Evolutionary conservation across 495 filamentous ascomycete species (phyloP).

Genomic region (Aspergillus kassunensis): DNA sequence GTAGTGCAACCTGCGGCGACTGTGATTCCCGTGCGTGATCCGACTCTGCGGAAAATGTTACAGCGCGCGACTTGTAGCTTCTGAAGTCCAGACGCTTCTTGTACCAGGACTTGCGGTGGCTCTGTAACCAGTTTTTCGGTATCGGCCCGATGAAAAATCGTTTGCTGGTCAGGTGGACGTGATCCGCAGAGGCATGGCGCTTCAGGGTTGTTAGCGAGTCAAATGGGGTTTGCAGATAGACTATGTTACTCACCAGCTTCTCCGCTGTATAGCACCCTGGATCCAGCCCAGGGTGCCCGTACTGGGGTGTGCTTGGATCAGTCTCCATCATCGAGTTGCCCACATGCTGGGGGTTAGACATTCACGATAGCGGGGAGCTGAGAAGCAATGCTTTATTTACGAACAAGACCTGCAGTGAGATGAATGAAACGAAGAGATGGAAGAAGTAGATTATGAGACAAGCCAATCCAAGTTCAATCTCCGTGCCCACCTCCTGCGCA

Average conservation of each 20-base stretch:
- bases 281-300: constrained; percentile 34
- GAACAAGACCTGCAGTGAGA: background rate
- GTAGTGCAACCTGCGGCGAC: constrained; percentile 17
- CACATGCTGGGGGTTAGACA: constrained; percentile 22
- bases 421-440: no score
- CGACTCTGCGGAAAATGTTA: constrained; percentile 51
- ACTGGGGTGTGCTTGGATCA: constrained; percentile 18
- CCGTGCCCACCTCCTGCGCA: background rate
- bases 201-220: constrained; percentile 19
- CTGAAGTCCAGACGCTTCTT: constrained; percentile 46
- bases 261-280: constrained; percentile 50
- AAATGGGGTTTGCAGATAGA: background rate
- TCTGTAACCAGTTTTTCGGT: constrained; percentile 64
- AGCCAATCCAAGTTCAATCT: background rate
- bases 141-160: constrained; percentile 68
- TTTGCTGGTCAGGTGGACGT: constrained; percentile 59
- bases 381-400: no score
- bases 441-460: no score
- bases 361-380: constrained; percentile 1
- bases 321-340: constrained; percentile 15
- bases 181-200: constrained; percentile 60
- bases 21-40: constrained; percentile 28
- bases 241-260: constrained; percentile 45
- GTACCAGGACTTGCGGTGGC: constrained; percentile 62
- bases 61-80: constrained; percentile 54